Evolutionary conservation across 192 early-diverging fungal species (phyloP), one percentile per base, ranked within the genome.

Genomic region (Chytriomyces sp.): DNA sequence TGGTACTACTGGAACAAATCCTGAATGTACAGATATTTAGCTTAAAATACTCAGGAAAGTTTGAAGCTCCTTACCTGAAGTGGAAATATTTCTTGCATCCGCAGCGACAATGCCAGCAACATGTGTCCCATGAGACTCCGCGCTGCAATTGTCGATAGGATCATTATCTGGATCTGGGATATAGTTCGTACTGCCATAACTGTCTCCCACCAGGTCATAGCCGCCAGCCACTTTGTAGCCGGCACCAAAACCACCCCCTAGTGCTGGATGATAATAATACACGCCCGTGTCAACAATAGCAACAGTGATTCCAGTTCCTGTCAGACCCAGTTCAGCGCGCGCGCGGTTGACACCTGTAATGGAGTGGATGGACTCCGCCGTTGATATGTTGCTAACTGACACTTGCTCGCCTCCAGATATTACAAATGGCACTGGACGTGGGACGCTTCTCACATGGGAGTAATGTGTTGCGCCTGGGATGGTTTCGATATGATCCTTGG

Each of bases 251-350:
- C 74, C 31, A n/a, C 78, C 78, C 41, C 82, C 82, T 30, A 84
- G 59, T 5, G 82, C 82, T 5, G 77, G 79, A 60, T 84, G 82
- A n/a, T 71, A 70, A 63, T 75, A 84, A 64, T 78, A 77, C n/a
- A 84, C 73, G 49, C 82, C 82, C 0, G 82, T 73, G 67, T 84
- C 82, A 26, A 84, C 64, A 31, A 84, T 65, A 22, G 65, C 82
- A 34, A 84, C 73, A 56, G 75, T 79, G 37, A 81, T 72, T 36
- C 80, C 80, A 53, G 76, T 80, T 14, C 80, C 80, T 53, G 52
- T 80, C 33, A 65, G 19, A 5, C 74, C 74, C n/a, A 80, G 39
- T 32, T 52, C 37, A 4, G 75, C 39, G n/a, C 68, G 59, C 2
- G 41, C 59, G 6, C 65, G 44, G 2, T 34, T 39, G 3, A 80